Base-by-base conservation (phyloP, 2,329 filamentous ascomycete species). In the Botrytis cinerea region DNA sequence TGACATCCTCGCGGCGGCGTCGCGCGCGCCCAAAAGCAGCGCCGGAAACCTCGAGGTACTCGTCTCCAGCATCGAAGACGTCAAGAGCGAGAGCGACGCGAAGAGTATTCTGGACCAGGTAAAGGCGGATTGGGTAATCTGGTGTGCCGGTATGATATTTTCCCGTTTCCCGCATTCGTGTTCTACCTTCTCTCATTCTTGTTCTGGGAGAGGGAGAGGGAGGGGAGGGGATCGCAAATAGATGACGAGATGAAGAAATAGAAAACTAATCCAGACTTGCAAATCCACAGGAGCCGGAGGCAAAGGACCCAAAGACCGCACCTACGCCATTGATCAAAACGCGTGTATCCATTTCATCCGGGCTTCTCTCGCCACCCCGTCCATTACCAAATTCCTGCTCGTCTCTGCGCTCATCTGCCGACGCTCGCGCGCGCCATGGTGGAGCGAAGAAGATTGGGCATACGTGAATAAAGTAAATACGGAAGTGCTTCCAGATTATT, bases 11-110 rank as follows among this genome's bases (percentile, higher is more conserved):
- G 78, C 81, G 3, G 81, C 85, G 28, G 87, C 85, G 28, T 25
- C 9, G 0, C 57, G 46, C 2, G 62, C 70, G 4, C 22, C 14
- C 3, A 85, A 88, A 71, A 73, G 68, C 1, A 75, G 74, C 1
- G 86, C 86, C 2, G 91, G 91, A 40, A 91, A 88, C 75, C 83
- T 96, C 54, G 86, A 88, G 71, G 90, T 95, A 4, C 84, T 95
- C 0, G 86, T 95, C 25, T 87, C 87, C 79, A 93, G 89, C 79
- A 83, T 95, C 32, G 92, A 93, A 71, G 91, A 93, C 28, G 86
- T 95, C 59, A 90, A 88, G 81, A 88, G 84, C 71, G 86, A 89
- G 57, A 68, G 84, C 83, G 87, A 91, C 75, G 93, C 92, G 1
- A 84, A 87, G 77, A 84, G 83, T 54, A 87, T 95, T 73, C 81